Conservation (phyloP, 1,139 yeast genomes). For the Geotrichum phurueaensis region DNA sequence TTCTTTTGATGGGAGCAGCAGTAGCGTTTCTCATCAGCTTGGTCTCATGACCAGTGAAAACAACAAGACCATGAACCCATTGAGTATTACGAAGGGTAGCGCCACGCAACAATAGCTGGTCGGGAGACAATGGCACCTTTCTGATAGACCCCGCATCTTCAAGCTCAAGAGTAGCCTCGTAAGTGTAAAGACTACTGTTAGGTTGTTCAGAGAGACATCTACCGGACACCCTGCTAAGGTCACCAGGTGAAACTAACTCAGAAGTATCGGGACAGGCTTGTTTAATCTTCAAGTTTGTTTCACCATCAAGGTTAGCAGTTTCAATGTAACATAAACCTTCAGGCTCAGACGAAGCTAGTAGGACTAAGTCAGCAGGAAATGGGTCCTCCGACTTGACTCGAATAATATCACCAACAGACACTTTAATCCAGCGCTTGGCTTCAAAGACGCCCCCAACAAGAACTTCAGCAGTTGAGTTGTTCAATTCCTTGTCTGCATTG, state of each 20-base stretch:
- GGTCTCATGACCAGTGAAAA: constrained; percentile 97
- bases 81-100: constrained; percentile 92
- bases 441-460: constrained; percentile 64
- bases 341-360: constrained; percentile 90
- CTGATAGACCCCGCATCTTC: constrained; percentile 36
- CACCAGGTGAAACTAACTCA: constrained; percentile 60
- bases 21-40: constrained; percentile 98
- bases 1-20: constrained; percentile 93
- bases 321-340: constrained; percentile 97
- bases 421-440: constrained; percentile 74
- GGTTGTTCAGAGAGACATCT: constrained; percentile 81
- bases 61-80: constrained; percentile 90
- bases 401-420: constrained; percentile 87
- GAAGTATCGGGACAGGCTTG: constrained; percentile 81
- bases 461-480: constrained; percentile 69
- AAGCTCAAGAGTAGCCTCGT: constrained; percentile 79
- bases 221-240: constrained; percentile 50
- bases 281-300: constrained; percentile 90
- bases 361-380: constrained; percentile 85
- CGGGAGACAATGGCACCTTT: constrained; percentile 73
- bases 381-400: constrained; percentile 82
- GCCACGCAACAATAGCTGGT: constrained; percentile 86
- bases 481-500: constrained; percentile 81
- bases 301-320: constrained; percentile 97
- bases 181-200: constrained; percentile 87